These are phyloP conservation scores for Hypomontagnella monticulosa DNA, from an alignment of 495 filamentous ascomycete genomes.

Conservation along the genomic window DNA sequence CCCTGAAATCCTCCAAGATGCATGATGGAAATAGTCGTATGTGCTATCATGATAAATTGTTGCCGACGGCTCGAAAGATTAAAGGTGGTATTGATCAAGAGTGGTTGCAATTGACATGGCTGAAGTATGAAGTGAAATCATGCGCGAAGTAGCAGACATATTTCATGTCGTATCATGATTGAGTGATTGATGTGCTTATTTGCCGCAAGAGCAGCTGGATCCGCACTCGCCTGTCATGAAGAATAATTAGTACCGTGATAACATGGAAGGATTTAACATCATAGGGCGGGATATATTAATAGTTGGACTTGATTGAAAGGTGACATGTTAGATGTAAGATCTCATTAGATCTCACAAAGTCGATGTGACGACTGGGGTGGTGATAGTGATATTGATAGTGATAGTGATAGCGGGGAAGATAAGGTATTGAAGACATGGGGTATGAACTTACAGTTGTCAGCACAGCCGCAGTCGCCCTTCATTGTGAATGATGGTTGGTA, in stretches of 20 bases:
- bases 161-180: constrained; percentile 6
- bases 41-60: constrained; percentile 5
- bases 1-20: constrained; percentile 11
- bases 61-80: constrained; percentile 12
- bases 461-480: constrained; percentile 59
- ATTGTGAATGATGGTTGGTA: constrained; percentile 50
- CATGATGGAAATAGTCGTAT: constrained; percentile 5
- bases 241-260: constrained; percentile 8
- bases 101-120: constrained; percentile 2
- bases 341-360: background rate
- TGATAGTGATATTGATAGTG: constrained; percentile 4
- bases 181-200: constrained; percentile 36
- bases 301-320: background rate
- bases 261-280: background rate
- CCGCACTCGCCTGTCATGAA: constrained; percentile 48
- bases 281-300: too few species aligned
- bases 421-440: background rate
- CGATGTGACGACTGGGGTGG: background rate
- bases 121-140: constrained; percentile 20
- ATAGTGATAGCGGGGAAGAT: constrained; percentile 19
- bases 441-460: constrained; percentile 56
- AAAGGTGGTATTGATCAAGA: constrained; percentile 12
- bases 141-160: constrained; percentile 22
- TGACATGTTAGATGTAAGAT: background rate
- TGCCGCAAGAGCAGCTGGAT: constrained; percentile 54